Base-by-base conservation (phyloP, 2,329 filamentous ascomycete genomes). In the Alternaria gansuensis region DNA sequence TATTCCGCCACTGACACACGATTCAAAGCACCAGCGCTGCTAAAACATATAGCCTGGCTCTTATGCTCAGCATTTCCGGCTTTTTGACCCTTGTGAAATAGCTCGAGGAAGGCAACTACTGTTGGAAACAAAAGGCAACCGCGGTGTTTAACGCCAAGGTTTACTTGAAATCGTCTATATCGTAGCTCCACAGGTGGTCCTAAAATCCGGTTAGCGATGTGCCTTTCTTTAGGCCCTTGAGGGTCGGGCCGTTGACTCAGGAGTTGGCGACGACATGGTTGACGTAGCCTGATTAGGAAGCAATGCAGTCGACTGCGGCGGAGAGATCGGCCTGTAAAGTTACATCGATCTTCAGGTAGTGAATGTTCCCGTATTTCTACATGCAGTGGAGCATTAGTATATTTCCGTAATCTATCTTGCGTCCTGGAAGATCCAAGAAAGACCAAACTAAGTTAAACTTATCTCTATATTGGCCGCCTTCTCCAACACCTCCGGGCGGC, bases 61-160 rank as follows among this genome's bases (percentile, higher is more conserved):
- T 58, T 52, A 10, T 57, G 54, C 48, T 57, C 48, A 8, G 52
- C 10, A 29, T 57, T 57, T 13, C 40, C 58, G 9, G 58, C 53
- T 31, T 63, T 54, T 59, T 80, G 80, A 6, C 79, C 77, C 4
- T 70, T 75, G 13, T 80, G 78, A 0, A 81, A 75, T 14, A 81
- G 60, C 4, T 77, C 71, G 31, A 81, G 54, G 51, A 81, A 81
- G 0, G 79, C 78, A 0, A 79, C 52, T 2, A 76, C 70, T 0
- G 78, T 79, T n/a, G n/a, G 51, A 77, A n/a, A n/a, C n/a, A 81
- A 53, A 77, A 80, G 0, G 74, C 65, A 4, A 75, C 79, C 0
- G 74, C 78, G 3, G 75, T 69, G 31, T 81, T 81, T 8, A 66
- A 37, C 3, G 52, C 39, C 28, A 60, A 59, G 4, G 56, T 55